These are phyloP conservation scores for Yarrowia galli DNA, from an alignment of 1,139 yeast species.

Conservation along the genomic window DNA sequence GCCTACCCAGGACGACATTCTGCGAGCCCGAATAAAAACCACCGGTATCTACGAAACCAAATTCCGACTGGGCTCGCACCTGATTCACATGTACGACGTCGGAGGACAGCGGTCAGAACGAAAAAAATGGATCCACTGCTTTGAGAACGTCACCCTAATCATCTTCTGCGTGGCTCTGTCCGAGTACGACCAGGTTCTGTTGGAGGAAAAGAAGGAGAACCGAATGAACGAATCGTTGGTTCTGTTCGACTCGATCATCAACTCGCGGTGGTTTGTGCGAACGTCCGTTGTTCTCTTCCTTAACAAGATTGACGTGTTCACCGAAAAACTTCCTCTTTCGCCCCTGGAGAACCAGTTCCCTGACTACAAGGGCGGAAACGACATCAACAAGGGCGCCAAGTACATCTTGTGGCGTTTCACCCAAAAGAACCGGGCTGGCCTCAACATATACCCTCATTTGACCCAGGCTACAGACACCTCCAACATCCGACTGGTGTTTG, in stretches of 20 bases:
- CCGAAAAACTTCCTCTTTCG: conserved; percentile 80
- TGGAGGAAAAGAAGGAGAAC: conserved; percentile 76
- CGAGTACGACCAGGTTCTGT: conserved; percentile 84
- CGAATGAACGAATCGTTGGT: conserved; percentile 85
- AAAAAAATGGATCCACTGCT: conserved; percentile 94
- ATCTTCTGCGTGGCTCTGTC: conserved; percentile 90
- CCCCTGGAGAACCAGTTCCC: conserved; percentile 87
- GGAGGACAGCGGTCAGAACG: conserved; percentile 96
- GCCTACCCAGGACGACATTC: conserved; percentile 78
- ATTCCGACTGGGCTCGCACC: conserved; percentile 77
- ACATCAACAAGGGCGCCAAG: conserved; percentile 92
- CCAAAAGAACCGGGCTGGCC: conserved; percentile 80
- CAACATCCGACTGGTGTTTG: conserved; percentile 85
- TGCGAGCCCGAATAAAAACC: conserved; percentile 89
- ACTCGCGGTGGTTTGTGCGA: conserved; percentile 92
- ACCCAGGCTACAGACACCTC: conserved; percentile 96
- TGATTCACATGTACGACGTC: conserved; percentile 86
- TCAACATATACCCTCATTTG: conserved; percentile 85
- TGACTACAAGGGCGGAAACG: conserved; percentile 87
- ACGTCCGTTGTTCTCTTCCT: conserved; percentile 85
- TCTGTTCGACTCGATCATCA: conserved; percentile 86
- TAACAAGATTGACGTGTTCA: conserved; percentile 88
- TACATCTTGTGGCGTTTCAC: conserved; percentile 91
- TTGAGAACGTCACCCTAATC: conserved; percentile 87
- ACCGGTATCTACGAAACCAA: conserved; percentile 88